Percentiles rank a stretch among this genome's conserved stretches.
Conservation (phyloP, 2,329 filamentous ascomycete genomes). For the Fusarium nematophilum region DNA sequence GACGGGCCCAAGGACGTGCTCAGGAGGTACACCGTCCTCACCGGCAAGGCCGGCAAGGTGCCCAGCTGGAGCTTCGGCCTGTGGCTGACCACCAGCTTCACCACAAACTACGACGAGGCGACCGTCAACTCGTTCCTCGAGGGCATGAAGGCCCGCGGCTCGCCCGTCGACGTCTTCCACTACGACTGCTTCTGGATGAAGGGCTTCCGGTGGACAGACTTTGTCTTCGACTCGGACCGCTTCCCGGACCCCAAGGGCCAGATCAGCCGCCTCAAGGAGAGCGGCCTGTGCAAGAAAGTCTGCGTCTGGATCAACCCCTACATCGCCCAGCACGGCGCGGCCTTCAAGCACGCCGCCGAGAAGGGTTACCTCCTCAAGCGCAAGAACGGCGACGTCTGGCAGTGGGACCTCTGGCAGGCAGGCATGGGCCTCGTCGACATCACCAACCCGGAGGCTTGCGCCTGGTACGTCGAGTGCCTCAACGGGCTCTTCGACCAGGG, state of each 20-base stretch:
- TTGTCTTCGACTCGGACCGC: constrained; percentile 74
- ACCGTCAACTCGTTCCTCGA: constrained; percentile 76
- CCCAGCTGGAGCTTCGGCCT: constrained; percentile 81
- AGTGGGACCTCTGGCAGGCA: constrained; percentile 82
- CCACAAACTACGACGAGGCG: constrained; percentile 76
- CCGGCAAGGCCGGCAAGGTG: constrained; percentile 71
- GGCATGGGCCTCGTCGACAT: constrained; percentile 81
- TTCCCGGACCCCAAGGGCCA: constrained; percentile 76
- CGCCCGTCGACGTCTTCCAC: constrained; percentile 78
- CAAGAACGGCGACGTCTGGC: constrained; percentile 76
- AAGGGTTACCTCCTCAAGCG: constrained; percentile 78
- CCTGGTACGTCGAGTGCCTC: constrained; percentile 73
- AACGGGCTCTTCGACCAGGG: constrained; percentile 74
- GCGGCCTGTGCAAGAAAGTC: constrained; percentile 70
- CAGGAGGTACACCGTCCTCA: constrained; percentile 73
- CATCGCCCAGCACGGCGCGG: constrained; percentile 74
- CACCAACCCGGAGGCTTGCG: constrained; percentile 75
- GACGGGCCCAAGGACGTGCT: constrained; percentile 78
- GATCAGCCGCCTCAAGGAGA: constrained; percentile 72
- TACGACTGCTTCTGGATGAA: constrained; percentile 85
- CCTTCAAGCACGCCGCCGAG: constrained; percentile 72
- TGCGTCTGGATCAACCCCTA: constrained; percentile 84
- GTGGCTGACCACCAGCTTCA: constrained; percentile 82
- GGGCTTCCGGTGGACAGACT: constrained; percentile 80
- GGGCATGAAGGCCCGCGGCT: constrained; percentile 73